Evolutionary conservation across 768 basidiomycete species (phyloP), one percentile per base, ranked within the genome.

Genomic region (Lanmaoa rubissima): DNA sequence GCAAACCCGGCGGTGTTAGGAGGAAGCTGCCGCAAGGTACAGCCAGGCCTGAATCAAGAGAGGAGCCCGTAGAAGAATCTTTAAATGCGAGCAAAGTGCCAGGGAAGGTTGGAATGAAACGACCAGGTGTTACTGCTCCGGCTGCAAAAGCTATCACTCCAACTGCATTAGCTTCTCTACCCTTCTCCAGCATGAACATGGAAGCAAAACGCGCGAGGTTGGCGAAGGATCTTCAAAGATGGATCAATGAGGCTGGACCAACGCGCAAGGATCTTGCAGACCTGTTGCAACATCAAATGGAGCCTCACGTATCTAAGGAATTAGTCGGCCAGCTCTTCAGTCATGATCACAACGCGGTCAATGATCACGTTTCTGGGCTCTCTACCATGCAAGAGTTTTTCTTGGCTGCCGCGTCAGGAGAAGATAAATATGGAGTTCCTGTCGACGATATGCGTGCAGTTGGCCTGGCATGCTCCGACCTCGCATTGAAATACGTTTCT

Each of bases 341-440:
- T 66, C 91, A 90, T 58, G 97, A 97, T 64, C 97, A 98, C 70
- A 92, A 89, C 61, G 92, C 94, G 7, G 88, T 98, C 61, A 95
- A 93, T 64, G 97, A 98, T 69, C 87, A 90, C 65, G 80, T 96
- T 51, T 76, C 78, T n/a, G 96, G 90, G 7, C 73, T 98, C 51
- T 76, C 81, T 7, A 79, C 75, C 48, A 78, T 98, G 21, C 81
- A 85, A 51, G 92, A 95, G 2, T 88, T 92, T 67, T 94, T 86
- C 72, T 70, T 82, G 48, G 75, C 75, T 48, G 80, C 83, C 17
- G 76, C 82, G 28, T 76, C 77, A 21, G 82, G 80, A 19, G 82
- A 84, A 32, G 83, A 88, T 42, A 77, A 75, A 50, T 79, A 74
- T 52, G 82, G 76, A 2, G 55, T 78, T 19, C 52, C 73, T 8